Conservation (phyloP, 257 asterid genomes). For the Solanum peruvianum region DNA sequence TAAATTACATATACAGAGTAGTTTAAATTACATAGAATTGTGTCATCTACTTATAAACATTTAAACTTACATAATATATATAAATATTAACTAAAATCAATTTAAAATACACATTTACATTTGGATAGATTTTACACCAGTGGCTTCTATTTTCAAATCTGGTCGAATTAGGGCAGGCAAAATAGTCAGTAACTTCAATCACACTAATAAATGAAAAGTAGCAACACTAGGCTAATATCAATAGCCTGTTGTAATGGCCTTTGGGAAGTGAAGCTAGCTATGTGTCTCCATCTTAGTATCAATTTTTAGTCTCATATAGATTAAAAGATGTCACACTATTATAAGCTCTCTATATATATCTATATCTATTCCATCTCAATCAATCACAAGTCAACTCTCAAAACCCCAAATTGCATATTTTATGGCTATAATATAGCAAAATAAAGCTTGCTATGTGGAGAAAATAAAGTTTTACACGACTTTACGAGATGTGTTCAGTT, state of each 20-base stretch:
- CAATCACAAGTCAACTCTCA: not conserved
- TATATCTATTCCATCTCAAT: not conserved
- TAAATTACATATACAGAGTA: no score
- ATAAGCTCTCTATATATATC: not conserved
- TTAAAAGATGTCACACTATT: not conserved
- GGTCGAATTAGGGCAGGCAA: not conserved
- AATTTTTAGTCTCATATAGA: not conserved
- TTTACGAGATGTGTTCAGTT: no score
- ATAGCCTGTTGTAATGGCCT: not conserved
- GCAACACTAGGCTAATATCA: not conserved
- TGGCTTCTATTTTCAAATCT: not conserved
- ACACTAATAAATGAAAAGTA: not conserved
- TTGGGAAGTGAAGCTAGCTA: not conserved
- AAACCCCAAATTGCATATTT: not conserved
- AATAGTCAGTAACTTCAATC: not conserved
- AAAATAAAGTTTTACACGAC: no score
- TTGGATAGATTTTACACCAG: not conserved
- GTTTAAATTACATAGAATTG: no score
- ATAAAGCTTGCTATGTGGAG: not conserved
- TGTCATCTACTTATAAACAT: no score
- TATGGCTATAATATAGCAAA: not conserved
- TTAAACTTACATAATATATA: not conserved
- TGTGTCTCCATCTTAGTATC: not conserved
- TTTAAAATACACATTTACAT: not conserved
- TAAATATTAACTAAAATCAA: not conserved